Percentiles rank a stretch among this genome's conserved stretches.
These are phyloP conservation scores for Talaromyces rugulosus DNA, from an alignment of 2,329 filamentous ascomycete genomes.

Conservation along the genomic window DNA sequence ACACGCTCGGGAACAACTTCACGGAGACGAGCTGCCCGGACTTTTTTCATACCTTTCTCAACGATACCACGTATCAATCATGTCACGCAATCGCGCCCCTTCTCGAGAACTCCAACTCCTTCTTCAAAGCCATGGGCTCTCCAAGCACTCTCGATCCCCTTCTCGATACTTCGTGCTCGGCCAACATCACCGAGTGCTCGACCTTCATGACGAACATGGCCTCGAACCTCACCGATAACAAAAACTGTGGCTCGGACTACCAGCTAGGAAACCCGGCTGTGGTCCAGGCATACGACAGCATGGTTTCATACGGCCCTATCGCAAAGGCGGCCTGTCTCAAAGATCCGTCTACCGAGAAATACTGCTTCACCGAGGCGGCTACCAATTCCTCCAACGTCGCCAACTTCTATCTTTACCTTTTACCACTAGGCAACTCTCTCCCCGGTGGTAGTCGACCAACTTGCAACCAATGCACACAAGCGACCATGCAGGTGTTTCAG, in stretches of 20 bases:
- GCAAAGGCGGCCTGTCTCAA: slow-evolving; percentile 78
- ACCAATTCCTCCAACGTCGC: slow-evolving; percentile 67
- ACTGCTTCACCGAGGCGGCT: slow-evolving; percentile 77
- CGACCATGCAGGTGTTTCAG: slow-evolving; percentile 79
- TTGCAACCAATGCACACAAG: slow-evolving; percentile 70
- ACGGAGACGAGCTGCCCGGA: slow-evolving; percentile 44
- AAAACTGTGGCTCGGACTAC: slow-evolving; percentile 71
- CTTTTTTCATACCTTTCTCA: slow-evolving; percentile 65
- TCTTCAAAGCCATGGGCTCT: slow-evolving; percentile 75
- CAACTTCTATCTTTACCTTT: slow-evolving; percentile 77
- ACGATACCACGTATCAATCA: slow-evolving; percentile 60
- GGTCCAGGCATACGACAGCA: slow-evolving; percentile 67
- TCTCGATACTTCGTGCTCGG: slow-evolving; percentile 73
- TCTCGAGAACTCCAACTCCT: slow-evolving; percentile 75
- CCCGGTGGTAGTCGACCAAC: slow-evolving; percentile 64
- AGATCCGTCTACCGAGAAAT: slow-evolving; percentile 61
- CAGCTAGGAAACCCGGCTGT: slow-evolving; percentile 64
- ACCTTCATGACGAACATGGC: slow-evolving; percentile 63
- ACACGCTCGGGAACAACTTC: slow-evolving; percentile 63
- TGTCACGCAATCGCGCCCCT: slow-evolving; percentile 85
- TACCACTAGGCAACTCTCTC: slow-evolving; percentile 71
- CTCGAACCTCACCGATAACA: slow-evolving; percentile 55
- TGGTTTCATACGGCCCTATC: slow-evolving; percentile 71
- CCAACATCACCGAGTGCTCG: slow-evolving; percentile 62
- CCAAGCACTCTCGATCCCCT: slow-evolving; percentile 68